Evolutionary conservation across 2,329 filamentous ascomycete genomes (phyloP), one percentile per base, ranked within the genome.

Genomic region (Ophiostoma montium): DNA sequence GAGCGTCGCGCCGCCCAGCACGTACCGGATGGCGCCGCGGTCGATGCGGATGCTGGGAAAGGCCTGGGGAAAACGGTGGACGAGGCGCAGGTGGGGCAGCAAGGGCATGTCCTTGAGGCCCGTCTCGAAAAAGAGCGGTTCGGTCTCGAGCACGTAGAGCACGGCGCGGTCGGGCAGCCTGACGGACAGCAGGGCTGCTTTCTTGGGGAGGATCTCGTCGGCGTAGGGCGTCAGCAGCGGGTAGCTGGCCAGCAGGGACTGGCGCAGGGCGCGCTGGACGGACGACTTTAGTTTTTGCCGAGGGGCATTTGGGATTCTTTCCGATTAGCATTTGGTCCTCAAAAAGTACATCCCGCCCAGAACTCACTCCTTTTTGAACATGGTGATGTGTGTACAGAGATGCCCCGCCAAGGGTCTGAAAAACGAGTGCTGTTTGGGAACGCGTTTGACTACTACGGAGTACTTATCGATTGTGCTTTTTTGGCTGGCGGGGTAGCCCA

Each of bases 141-240:
- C 76, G 50, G 71, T 66, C 60, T 84, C 81, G 59, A 94, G 77
- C 48, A 87, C 80, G 74, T 95, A 98, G 57, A 96, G 83, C 18
- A 84, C 84, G 58, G 86, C 82, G 61, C 86, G 83, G 67, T 96
- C 90, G 55, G 90, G 89, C 52, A 95, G 79, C 70, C 96, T 96
- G 67, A 96, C 80, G 57, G 86, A 78, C 66, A 90, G 84, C 48
- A 96, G 72, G 54, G 92, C 86, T 52, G 84, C 80, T 66, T 96
- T 98, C 69, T 96, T 96, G 46, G 92, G 92, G 57, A 98, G 74
- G 59, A 96, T 80, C 64, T 94, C 86, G 65, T 98, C 92, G 66
- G 95, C 94, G 68, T 87, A 78, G 1, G 86, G 85, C 57, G 80
- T 79, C 47, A 96, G 82, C 47, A 86, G 77, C 3, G 92, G 92